Evolutionary conservation across 805 yeast species (phyloP), one percentile per base, ranked within the genome.

Genomic region (Pichia heedii): DNA sequence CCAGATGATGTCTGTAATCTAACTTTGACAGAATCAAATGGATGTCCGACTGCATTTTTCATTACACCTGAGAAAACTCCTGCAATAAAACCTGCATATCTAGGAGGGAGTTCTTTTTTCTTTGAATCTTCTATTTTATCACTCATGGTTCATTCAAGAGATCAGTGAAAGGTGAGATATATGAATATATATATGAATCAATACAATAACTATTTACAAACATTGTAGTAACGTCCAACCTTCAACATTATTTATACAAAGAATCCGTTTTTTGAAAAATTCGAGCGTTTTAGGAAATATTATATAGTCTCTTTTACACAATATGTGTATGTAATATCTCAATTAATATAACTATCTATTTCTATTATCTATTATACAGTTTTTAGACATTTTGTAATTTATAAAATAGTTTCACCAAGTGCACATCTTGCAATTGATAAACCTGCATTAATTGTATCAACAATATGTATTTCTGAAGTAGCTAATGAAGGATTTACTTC

Each of bases 401-500:
- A 83, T 51, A 84, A 65, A 44, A 90, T 66, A 3, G 96, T 84
- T 62, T 93, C 96, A 45, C 98, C 98, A 53, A 93, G 65, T 2
- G 97, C 96, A 69, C 97, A 88, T 62, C 94, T 77, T 42, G 90
- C 90, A 46, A 90, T 75, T 20, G 96, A 89, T 55, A 90, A 76
- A 11, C 96, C 97, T 9, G 95, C 84, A 48, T 83, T 76, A 30
- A 90, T 84, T 4, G 98, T 93, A 58, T 88, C 94, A 40, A 79
- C 63, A 16, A 84, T 79, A 54, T 86, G 89, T 39, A 68, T 65
- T 50, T 84, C 93, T 48, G 76, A 71, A n/a, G 76, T 76, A 9
- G 90, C 97, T 50, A 93, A 73, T 41, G 77, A 74, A 37, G 98
- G 97, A 66, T 90, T 90, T 51, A 89, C 84, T 66, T 90, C 98